Conservation (phyloP, 345 rosid genomes). For the Hibiscus mutabilis region DNA sequence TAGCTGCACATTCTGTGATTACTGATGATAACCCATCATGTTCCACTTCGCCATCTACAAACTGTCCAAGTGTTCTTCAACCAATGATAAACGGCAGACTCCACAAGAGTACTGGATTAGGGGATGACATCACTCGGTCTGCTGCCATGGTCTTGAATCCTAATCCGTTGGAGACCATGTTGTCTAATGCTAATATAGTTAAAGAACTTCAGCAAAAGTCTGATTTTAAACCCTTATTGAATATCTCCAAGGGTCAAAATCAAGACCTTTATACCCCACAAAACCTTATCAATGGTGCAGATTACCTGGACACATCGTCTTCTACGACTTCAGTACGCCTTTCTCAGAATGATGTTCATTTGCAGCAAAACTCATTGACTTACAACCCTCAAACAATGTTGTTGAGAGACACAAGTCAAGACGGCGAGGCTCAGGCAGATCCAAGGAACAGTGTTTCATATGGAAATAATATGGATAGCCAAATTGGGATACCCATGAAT, state of each 20-base stretch:
- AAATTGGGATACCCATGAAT: conserved; percentile 26
- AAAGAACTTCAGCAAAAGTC: conserved; percentile 42
- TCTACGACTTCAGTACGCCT: conserved; percentile 58
- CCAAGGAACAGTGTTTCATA: conserved; percentile 34
- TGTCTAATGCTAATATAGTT: conserved; percentile 23
- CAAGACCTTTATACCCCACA: conserved; percentile 39
- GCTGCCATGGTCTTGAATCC: conserved; percentile 34
- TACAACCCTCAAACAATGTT: conserved; percentile 37
- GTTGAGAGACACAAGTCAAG: conserved; percentile 45
- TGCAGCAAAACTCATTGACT: conserved; percentile 39
- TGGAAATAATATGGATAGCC: conserved; percentile 28
- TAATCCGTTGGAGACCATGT: conserved; percentile 29
- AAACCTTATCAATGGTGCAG: conserved; percentile 35
- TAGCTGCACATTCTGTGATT: conserved; percentile 41
- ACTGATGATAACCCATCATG: conserved; percentile 55
- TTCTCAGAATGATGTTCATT: conserved; percentile 47
- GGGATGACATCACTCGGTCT: conserved; percentile 47
- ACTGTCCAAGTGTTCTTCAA: conserved; percentile 29
- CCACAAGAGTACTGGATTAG: conserved; percentile 26
- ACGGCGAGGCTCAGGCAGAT: conserved; percentile 42
- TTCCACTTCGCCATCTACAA: conserved; percentile 53
- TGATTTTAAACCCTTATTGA: conserved; percentile 41
- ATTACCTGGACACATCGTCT: conserved; percentile 67
- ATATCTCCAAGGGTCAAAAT: conserved; percentile 42
- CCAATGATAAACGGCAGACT: conserved; percentile 25